Conservation (phyloP, 345 rosid species). For the Anastatica hierochuntica region DNA sequence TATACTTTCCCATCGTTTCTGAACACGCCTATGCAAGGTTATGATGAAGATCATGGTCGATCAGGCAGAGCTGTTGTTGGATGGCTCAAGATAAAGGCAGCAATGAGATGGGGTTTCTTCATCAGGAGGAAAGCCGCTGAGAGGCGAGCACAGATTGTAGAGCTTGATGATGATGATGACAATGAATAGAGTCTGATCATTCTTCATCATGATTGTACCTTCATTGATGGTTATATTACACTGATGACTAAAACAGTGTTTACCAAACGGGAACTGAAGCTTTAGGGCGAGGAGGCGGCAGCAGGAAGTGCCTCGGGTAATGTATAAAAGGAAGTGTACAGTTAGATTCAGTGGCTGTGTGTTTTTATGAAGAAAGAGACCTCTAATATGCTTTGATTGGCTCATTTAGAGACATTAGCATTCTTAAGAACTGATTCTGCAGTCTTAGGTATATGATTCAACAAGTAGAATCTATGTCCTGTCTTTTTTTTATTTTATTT, state of each 20-base stretch:
- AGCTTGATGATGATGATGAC: conserved; percentile 68
- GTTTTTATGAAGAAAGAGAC: conserved; percentile 1
- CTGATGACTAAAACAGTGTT: conserved; percentile 2
- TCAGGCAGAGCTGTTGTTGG: conserved; percentile 89
- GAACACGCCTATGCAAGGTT: conserved; percentile 67
- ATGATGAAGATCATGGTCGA: conserved; percentile 62
- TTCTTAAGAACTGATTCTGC: conserved; percentile 16
- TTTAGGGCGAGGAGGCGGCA: not conserved
- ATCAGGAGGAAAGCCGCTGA: conserved; percentile 94
- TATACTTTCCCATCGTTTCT: conserved; percentile 43
- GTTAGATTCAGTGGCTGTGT: conserved; percentile 6
- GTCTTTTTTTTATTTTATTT: too few species aligned
- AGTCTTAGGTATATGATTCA: conserved; percentile 18
- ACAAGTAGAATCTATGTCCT: too few species aligned
- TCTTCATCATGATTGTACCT: not conserved
- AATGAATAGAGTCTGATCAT: conserved; percentile 23
- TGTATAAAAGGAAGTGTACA: conserved; percentile 16
- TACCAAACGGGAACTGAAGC: conserved; percentile 4
- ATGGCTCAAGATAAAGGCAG: conserved; percentile 98
- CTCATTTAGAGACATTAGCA: not conserved
- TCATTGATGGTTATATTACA: not conserved
- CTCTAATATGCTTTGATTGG: conserved; percentile 12
- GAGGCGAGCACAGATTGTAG: conserved; percentile 86
- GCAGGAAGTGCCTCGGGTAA: not conserved
- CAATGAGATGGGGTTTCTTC: conserved; percentile 99